phyloP scores from a whole-genome alignment of 176 grass and related monocot genomes.

The Canna indica region DNA sequence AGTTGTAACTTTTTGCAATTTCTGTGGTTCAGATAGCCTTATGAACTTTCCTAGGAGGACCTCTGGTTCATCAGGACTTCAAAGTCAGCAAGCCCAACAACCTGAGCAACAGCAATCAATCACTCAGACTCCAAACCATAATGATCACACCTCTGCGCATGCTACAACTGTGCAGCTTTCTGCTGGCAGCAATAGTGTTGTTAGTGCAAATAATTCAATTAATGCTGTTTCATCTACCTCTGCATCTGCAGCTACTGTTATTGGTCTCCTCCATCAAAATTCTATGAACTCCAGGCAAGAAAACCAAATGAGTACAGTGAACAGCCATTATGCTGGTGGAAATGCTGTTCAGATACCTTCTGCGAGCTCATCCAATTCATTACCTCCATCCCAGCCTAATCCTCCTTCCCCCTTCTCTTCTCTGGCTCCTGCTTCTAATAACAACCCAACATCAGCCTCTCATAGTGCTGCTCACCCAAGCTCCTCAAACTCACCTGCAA shows the following conservation, averaged over 20 bases:
- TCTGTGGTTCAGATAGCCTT: slow-evolving; percentile 62
- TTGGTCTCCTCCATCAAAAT: slow-evolving; percentile 39
- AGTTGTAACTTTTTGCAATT: too few relatives aligned
- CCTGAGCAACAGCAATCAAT: slow-evolving; percentile 52
- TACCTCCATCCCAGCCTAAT: slow-evolving; percentile 51
- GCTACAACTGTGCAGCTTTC: slow-evolving; percentile 36
- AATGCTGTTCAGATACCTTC: slow-evolving; percentile 25
- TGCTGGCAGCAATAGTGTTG: slow-evolving; percentile 36
- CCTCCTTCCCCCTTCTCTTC: slow-evolving; percentile 44
- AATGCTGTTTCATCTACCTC: slow-evolving; percentile 44
- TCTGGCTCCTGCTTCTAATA: slow-evolving; percentile 31
- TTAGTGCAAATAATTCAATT: slow-evolving; percentile 42
- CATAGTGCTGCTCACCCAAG: slow-evolving; percentile 36
- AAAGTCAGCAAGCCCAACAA: slow-evolving; percentile 50
- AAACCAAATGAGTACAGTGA: slow-evolving; percentile 35
- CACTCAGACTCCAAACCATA: slow-evolving; percentile 64
- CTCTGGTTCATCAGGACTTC: slow-evolving; percentile 39
- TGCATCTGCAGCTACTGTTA: slow-evolving; percentile 28
- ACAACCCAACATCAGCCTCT: slow-evolving; percentile 45
- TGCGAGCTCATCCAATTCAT: slow-evolving; percentile 30
- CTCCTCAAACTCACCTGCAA: slow-evolving; percentile 33
- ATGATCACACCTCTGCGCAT: slow-evolving; percentile 51
- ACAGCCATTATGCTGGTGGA: slow-evolving; percentile 26
- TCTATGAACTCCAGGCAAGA: slow-evolving; percentile 59
- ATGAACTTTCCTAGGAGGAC: slow-evolving; percentile 74